These are phyloP conservation scores for Skeletonema costatum DNA, from an alignment of 108 stramenopile species.

Conservation along the genomic window DNA sequence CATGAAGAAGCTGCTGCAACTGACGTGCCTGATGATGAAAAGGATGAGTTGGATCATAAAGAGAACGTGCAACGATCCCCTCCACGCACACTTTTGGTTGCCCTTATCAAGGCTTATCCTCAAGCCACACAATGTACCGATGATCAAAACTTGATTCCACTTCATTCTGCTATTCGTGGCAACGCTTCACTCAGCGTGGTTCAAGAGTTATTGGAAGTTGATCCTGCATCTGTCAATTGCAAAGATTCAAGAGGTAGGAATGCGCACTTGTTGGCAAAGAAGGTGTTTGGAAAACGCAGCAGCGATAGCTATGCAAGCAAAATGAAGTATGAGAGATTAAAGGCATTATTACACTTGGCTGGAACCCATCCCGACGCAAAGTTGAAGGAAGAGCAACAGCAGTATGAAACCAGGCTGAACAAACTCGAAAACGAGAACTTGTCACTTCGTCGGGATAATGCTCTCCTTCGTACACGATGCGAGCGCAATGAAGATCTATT, in stretches of 20 bases:
- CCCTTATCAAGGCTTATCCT: constrained; percentile 22
- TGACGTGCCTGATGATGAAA: not conserved
- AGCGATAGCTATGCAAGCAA: not conserved
- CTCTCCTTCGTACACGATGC: constrained; percentile 13
- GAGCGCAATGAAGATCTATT: constrained; percentile 5
- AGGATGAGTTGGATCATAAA: not conserved
- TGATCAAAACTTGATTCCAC: constrained; percentile 44
- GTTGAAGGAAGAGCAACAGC: not conserved
- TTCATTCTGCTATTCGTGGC: constrained; percentile 37
- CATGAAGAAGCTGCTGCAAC: not conserved
- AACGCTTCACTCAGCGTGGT: constrained; percentile 21
- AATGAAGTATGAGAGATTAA: constrained; percentile 11
- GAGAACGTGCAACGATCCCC: not conserved
- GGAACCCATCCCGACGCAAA: not conserved
- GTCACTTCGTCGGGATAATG: constrained; percentile 21
- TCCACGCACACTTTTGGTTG: constrained; percentile 17
- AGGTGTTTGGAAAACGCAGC: constrained; percentile 10
- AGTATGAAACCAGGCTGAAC: constrained; percentile 2
- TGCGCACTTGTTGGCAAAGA: constrained; percentile 23
- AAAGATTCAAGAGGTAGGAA: constrained; percentile 34
- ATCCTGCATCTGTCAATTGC: constrained; percentile 20
- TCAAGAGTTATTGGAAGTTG: constrained; percentile 12
- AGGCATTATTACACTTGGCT: constrained; percentile 1
- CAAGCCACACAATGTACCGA: constrained; percentile 31
- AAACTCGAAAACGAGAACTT: constrained; percentile 14